Conservation (phyloP, 2,329 filamentous ascomycete species). For the Xylaria sp. region DNA sequence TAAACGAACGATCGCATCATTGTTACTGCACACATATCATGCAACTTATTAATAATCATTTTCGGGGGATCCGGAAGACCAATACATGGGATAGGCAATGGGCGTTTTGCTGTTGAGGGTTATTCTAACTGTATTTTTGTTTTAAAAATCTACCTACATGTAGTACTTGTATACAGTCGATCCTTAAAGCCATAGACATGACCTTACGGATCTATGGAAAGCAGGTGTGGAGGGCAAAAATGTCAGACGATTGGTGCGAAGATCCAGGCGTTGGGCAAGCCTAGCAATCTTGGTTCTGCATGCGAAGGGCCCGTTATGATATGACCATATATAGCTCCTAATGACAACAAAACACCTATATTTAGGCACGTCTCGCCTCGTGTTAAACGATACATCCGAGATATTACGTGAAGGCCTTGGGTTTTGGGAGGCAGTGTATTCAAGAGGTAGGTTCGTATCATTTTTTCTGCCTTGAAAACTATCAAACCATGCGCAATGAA, state of each 20-base stretch:
- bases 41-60: conserved; percentile 31
- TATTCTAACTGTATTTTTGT: conserved; percentile 29
- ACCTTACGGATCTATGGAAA: conserved; percentile 16
- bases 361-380: background rate
- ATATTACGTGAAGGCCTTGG: background rate
- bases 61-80: conserved; percentile 20
- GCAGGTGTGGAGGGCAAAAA: background rate
- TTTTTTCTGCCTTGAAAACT: conserved; percentile 1
- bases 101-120: conserved; percentile 35
- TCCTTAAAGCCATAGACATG: conserved; percentile 28
- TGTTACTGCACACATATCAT: conserved; percentile 17
- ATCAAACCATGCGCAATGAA: conserved; percentile 69
- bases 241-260: background rate
- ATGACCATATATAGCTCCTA: conserved; percentile 42
- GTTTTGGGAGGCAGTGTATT: background rate
- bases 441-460: background rate
- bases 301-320: conserved; percentile 23
- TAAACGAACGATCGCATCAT: conserved; percentile 24
- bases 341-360: conserved; percentile 37
- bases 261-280: background rate
- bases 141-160: conserved; percentile 13
- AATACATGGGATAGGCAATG: conserved; percentile 22
- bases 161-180: conserved; percentile 32
- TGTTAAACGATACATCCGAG: background rate
- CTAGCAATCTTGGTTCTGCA: conserved; percentile 10